Conservation (phyloP, 345 rosid species). For the Kernera saxatilis region DNA sequence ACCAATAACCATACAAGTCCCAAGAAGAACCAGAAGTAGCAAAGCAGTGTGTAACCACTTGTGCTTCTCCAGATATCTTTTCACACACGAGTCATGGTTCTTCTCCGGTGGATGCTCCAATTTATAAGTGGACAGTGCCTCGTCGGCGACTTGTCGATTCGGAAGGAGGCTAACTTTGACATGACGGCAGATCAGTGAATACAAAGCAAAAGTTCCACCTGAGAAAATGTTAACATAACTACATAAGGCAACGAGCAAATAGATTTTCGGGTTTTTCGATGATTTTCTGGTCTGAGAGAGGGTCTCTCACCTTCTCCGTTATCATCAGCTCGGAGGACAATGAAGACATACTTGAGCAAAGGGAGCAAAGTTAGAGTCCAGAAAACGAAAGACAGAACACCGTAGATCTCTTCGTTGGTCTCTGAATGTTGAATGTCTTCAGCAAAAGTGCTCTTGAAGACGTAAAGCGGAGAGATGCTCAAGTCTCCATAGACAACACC, state of each 20-base stretch:
- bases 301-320: conserved; percentile 81
- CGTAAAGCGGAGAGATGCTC: conserved; percentile 92
- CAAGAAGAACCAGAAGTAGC: conserved; percentile 88
- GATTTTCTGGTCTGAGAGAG: neutral
- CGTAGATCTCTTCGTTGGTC: conserved; percentile 90
- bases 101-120: conserved; percentile 70
- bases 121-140: conserved; percentile 93
- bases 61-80: conserved; percentile 72
- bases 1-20: conserved; percentile 99
- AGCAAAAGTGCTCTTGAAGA: conserved; percentile 91
- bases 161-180: conserved; percentile 92
- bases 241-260: neutral
- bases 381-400: conserved; percentile 91
- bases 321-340: conserved; percentile 94
- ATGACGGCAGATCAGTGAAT: conserved; percentile 89
- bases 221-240: neutral
- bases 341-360: conserved; percentile 84
- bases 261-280: neutral
- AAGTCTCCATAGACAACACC: conserved; percentile 98
- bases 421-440: conserved; percentile 94
- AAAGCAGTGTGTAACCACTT: conserved; percentile 84
- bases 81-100: conserved; percentile 56
- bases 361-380: conserved; percentile 99
- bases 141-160: conserved; percentile 85
- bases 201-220: conserved; percentile 98